phyloP scores from a whole-genome alignment of 768 basidiomycete species.

The Rickenella mellea region DNA sequence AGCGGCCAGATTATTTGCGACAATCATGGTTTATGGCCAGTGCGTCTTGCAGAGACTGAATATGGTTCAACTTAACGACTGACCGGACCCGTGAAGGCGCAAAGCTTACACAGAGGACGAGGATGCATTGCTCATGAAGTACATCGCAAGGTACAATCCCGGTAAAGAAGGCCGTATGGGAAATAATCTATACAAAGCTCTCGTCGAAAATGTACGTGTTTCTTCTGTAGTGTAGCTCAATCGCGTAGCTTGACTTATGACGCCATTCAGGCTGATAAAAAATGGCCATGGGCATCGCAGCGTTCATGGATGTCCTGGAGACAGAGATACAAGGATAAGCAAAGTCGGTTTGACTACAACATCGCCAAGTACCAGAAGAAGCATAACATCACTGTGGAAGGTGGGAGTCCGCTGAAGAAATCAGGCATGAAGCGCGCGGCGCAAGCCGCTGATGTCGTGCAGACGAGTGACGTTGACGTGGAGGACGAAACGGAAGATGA shows the following conservation, averaged over 20 bases:
- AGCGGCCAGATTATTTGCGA: too few species aligned
- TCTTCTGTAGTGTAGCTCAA: neutral
- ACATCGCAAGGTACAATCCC: slow-evolving; percentile 41
- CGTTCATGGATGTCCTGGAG: slow-evolving; percentile 61
- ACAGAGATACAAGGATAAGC: slow-evolving; percentile 43
- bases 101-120: slow-evolving; percentile 27
- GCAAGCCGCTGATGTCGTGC: neutral
- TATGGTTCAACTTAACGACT: neutral
- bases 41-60: too few species aligned
- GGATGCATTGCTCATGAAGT: slow-evolving; percentile 33
- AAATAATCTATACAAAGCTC: slow-evolving; percentile 29
- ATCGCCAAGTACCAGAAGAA: slow-evolving; percentile 32
- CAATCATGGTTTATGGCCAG: too few species aligned
- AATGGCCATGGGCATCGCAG: slow-evolving; percentile 42
- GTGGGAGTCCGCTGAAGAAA: slow-evolving; percentile 8
- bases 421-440: slow-evolving; percentile 4
- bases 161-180: slow-evolving; percentile 32
- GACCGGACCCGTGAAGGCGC: neutral
- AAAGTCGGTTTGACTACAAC: slow-evolving; percentile 27
- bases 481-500: neutral
- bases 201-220: slow-evolving; percentile 37
- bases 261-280: slow-evolving; percentile 21
- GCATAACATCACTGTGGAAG: slow-evolving; percentile 9
- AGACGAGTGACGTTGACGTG: neutral
- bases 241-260: slow-evolving; percentile 1